Conservation (phyloP, 2,329 filamentous ascomycete genomes). For the Arthrobotrys iridis region DNA sequence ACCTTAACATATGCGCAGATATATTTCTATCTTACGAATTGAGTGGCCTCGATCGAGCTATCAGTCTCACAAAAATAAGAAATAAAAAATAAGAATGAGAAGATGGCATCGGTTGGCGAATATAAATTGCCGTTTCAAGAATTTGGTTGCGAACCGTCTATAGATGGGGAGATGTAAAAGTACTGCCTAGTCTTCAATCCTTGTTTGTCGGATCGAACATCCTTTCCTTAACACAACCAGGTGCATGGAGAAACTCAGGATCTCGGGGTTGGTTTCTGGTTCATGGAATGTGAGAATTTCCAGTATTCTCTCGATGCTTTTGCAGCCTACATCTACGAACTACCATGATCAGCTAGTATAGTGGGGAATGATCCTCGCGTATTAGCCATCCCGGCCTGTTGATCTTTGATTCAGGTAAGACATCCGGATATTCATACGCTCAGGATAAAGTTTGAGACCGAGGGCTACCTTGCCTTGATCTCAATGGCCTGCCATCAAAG, state of each 20-base stretch:
- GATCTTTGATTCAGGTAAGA: constrained; percentile 46
- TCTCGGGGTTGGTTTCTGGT: neutral
- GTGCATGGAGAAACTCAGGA: neutral
- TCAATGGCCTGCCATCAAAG: neutral
- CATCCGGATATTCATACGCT: constrained; percentile 10
- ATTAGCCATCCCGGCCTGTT: constrained; percentile 14
- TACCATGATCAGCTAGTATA: neutral
- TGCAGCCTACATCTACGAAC: neutral
- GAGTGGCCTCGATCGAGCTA: neutral
- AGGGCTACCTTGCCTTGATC: constrained; percentile 27
- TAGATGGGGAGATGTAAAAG: neutral
- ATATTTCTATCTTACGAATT: neutral
- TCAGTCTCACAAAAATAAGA: neutral
- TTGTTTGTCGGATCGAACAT: constrained; percentile 6
- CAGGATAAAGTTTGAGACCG: neutral
- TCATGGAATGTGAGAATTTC: neutral
- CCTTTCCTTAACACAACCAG: constrained; percentile 9
- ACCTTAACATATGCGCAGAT: neutral
- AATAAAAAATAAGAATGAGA: neutral
- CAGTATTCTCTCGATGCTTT: neutral
- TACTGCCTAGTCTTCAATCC: neutral
- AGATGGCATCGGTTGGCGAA: neutral
- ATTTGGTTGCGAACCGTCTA: constrained; percentile 29
- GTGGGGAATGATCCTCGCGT: constrained; percentile 21
- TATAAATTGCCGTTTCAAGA: constrained; percentile 7